phyloP scores from a whole-genome alignment of 2,329 filamentous ascomycete species.

The Xylariales sp. region DNA sequence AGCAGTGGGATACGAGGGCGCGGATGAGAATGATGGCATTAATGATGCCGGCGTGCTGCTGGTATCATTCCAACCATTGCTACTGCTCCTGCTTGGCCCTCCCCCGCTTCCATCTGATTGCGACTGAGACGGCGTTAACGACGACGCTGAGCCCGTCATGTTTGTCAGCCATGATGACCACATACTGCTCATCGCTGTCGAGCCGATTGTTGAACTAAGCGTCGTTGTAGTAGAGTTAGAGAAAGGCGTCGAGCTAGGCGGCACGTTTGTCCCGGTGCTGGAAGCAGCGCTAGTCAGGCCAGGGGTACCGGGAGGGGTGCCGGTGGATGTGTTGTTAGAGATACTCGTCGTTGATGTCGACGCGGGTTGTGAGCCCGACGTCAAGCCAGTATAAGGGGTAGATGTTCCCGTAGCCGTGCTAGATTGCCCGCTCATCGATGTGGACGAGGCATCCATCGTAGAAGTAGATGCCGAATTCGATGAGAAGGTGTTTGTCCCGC shows the following conservation, averaged over 20 bases:
- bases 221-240: conserved; percentile 18
- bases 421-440: background rate
- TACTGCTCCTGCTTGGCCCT: conserved; percentile 11
- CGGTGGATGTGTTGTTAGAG: conserved; percentile 4
- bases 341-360: background rate
- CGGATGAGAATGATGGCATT: background rate
- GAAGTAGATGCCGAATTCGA: too few species aligned
- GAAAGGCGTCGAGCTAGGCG: background rate
- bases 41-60: conserved; percentile 5
- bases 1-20: background rate
- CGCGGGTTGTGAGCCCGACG: background rate
- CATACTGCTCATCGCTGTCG: conserved; percentile 1
- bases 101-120: conserved; percentile 3
- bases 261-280: conserved; percentile 5
- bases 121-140: background rate
- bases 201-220: background rate
- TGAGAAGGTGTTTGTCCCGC: too few species aligned
- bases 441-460: background rate
- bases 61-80: background rate
- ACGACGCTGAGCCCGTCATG: conserved; percentile 2
- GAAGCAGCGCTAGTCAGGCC: background rate
- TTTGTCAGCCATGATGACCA: background rate
- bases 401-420: conserved; percentile 1
- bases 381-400: background rate
- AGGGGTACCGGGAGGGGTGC: background rate